These are phyloP conservation scores for Lipomyces chichibuensis DNA, from an alignment of 805 yeast species.

Conservation along the genomic window DNA sequence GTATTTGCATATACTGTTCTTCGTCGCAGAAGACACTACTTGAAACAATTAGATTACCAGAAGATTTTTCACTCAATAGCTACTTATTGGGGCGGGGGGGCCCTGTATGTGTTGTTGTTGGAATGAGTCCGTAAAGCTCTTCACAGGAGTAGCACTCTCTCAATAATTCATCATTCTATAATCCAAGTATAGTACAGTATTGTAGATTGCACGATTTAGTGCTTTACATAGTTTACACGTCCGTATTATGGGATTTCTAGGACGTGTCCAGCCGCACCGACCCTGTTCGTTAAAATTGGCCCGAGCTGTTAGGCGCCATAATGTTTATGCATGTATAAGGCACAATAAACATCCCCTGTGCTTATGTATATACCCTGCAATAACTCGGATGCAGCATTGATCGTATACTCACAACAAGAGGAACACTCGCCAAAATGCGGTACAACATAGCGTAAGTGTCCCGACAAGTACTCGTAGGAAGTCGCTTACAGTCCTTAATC, in stretches of 20 bases:
- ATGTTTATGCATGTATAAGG: background rate
- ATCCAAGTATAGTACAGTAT: no score
- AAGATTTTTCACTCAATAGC: background rate
- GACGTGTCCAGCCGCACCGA: no score
- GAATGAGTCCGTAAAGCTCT: no score
- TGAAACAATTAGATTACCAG: no score
- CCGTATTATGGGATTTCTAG: no score
- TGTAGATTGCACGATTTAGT: no score
- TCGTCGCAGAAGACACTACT: background rate
- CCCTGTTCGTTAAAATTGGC: no score
- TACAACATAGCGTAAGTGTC: conserved; percentile 42
- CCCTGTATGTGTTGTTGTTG: no score
- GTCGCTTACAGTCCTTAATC: background rate
- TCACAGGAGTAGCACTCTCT: no score
- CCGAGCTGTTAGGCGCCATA: background rate
- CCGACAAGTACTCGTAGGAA: background rate
- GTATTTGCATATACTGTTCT: background rate
- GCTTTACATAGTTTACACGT: no score
- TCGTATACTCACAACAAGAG: background rate
- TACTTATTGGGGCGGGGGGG: no score
- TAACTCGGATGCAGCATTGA: background rate
- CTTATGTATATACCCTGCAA: background rate
- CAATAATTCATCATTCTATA: no score
- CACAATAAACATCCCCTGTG: background rate
- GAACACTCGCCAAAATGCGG: conserved; percentile 35